Evolutionary conservation across 2,329 filamentous ascomycete species (phyloP).

Genomic region (Sclerotinia borealis): DNA sequence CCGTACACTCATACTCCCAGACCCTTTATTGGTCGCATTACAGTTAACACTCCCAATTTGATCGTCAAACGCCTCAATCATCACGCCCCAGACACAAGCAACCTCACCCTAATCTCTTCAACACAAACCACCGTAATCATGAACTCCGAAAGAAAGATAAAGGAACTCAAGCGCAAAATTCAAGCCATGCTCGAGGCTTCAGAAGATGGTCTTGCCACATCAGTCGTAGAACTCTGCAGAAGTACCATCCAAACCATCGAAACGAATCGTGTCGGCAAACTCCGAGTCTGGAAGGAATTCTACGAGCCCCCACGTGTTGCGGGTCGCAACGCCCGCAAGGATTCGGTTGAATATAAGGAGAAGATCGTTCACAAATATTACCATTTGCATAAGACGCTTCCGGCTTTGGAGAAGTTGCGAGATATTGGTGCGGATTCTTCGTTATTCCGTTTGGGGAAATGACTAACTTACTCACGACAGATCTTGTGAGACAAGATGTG

Average conservation of each 20-base stretch:
- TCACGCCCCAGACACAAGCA: too few relatives aligned
- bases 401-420: not conserved
- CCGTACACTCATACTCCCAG: too few relatives aligned
- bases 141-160: not conserved
- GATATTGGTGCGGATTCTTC: not conserved
- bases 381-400: not conserved
- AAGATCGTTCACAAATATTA: not conserved
- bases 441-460: not conserved
- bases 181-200: not conserved
- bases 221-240: not conserved
- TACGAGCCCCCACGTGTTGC: not conserved
- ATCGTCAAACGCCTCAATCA: too few relatives aligned
- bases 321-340: too few relatives aligned
- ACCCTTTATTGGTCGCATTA: too few relatives aligned
- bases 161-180: not conserved
- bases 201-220: not conserved
- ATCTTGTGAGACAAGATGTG: not conserved
- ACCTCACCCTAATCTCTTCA: not conserved
- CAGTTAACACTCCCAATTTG: too few relatives aligned
- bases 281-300: not conserved
- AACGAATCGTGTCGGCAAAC: not conserved
- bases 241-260: not conserved
- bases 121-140: not conserved
- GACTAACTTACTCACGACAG: not conserved
- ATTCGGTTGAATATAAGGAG: not conserved